Base-by-base conservation (phyloP, 176 grass and related monocot genomes). In the Saccharum spontaneum region DNA sequence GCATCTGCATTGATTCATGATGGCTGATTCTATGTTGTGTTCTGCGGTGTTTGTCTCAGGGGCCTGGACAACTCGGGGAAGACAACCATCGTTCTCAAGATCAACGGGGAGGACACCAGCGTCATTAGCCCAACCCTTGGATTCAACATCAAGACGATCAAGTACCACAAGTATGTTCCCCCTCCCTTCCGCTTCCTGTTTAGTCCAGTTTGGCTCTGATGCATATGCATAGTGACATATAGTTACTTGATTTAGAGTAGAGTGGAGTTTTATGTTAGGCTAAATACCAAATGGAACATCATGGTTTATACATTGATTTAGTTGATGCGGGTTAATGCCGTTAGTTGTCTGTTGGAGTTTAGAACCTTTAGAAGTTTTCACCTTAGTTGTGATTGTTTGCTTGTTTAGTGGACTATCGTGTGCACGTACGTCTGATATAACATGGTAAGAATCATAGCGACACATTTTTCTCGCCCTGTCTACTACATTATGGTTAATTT, bases 81-180 rank as follows among this genome's bases (percentile, higher is more conserved):
- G 90, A 98, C 91, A 1, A 95, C 93, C 10, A 93, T 95, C 38
- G 89, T 98, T 60, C 87, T 98, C 7, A 95, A 98, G 85, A 80
- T 95, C 69, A 98, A 95, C n/a, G 95, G 93, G 67, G 91, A 98
- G 70, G 91, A 98, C 65, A 95, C 93, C 37, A 94, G 93, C 75
- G 69, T 94, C 89, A 95, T 98, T 83, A 98, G 84, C 86, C 96
- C 96, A 81, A 95, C 93, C 10, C 91, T 98, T 12, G 91, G 93
- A 34, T 94, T 98, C 93, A 98, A 98, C 81, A 94, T 95, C 81
- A 98, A 94, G 87, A 95, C 93, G 77, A 94, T 98, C 89, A 91
- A 91, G 75, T 98, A 95, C 83, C 91, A 93, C 68, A 95, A 89
- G 95, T 98, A 12, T 64, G 82, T n/a, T 10, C 10, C 67, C 33